Evolutionary conservation across 192 early-diverging fungal genomes (phyloP).

Genomic region (Martensiomyces pterosporus): DNA sequence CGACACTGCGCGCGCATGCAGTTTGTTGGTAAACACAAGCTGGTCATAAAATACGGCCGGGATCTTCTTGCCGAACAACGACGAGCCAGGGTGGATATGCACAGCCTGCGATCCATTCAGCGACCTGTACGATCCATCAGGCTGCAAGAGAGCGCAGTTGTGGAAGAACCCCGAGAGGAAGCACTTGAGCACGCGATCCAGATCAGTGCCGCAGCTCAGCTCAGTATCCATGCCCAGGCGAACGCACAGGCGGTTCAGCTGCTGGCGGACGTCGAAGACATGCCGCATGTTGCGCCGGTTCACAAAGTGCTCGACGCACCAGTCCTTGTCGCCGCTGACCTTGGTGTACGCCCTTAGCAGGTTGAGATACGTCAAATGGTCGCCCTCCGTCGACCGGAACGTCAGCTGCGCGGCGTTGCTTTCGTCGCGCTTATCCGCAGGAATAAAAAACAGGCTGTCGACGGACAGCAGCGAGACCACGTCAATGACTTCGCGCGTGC

Average conservation of each 20-base stretch:
- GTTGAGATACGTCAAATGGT: conserved; percentile 90
- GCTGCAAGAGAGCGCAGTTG: conserved; percentile 83
- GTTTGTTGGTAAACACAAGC: conserved; percentile 82
- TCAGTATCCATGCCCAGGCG: conserved; percentile 62
- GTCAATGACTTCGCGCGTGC: conserved; percentile 84
- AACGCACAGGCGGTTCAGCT: conserved; percentile 76
- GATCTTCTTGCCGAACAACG: conserved; percentile 74
- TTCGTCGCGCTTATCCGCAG: conserved; percentile 84
- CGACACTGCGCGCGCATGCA: conserved; percentile 84
- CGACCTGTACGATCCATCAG: conserved; percentile 77
- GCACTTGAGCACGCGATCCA: conserved; percentile 75
- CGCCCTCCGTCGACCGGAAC: conserved; percentile 84
- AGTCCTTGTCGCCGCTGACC: conserved; percentile 73
- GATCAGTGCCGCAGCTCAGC: conserved; percentile 65
- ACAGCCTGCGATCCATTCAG: conserved; percentile 62
- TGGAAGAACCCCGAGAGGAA: conserved; percentile 87
- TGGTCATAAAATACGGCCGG: conserved; percentile 87
- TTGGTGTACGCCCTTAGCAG: conserved; percentile 72
- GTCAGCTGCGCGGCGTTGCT: conserved; percentile 72
- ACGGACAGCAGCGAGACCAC: conserved; percentile 90
- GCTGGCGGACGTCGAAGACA: conserved; percentile 83
- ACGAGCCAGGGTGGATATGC: conserved; percentile 83
- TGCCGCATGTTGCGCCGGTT: conserved; percentile 81
- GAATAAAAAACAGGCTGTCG: conserved; percentile 84
- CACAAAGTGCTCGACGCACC: conserved; percentile 93